Percentiles rank a stretch among this genome's conserved stretches.
These are phyloP conservation scores for Eutrema japonicum DNA, from an alignment of 345 rosid genomes.

Conservation along the genomic window DNA sequence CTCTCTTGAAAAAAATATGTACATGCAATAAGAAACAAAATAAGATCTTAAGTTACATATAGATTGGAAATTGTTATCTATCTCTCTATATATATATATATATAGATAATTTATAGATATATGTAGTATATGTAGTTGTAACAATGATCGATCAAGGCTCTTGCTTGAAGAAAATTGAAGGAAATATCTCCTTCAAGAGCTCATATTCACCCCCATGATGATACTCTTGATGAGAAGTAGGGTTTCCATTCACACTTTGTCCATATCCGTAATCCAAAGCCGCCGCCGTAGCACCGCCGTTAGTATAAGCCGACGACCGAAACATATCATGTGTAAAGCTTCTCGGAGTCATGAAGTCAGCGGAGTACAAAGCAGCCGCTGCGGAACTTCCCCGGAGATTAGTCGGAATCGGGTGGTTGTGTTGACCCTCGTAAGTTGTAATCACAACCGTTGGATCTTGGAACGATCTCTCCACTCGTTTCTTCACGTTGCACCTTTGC, in stretches of 20 bases:
- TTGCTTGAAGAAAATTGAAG: conserved; percentile 67
- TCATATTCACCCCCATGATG: conserved; percentile 67
- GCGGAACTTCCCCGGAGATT: conserved; percentile 65
- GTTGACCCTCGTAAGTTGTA: conserved; percentile 92
- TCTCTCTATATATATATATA: neutral
- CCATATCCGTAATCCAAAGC: conserved; percentile 46
- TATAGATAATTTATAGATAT: conserved; percentile 7
- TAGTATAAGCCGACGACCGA: conserved; percentile 44
- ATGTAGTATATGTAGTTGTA: conserved; percentile 3
- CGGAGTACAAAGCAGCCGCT: conserved; percentile 53
- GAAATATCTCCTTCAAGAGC: conserved; percentile 78
- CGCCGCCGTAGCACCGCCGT: conserved; percentile 34
- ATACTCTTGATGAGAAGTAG: conserved; percentile 41
- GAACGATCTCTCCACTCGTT: conserved; percentile 86
- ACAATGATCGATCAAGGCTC: conserved; percentile 54
- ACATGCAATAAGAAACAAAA: conserved; percentile 37
- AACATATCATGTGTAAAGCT: conserved; percentile 50
- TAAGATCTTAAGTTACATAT: conserved; percentile 37
- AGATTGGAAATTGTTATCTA: neutral
- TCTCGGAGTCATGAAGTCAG: conserved; percentile 44
- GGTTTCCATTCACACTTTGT: conserved; percentile 42
- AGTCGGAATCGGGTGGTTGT: conserved; percentile 77
- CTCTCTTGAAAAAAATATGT: conserved; percentile 36
- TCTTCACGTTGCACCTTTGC: conserved; percentile 85
- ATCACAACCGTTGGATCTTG: conserved; percentile 86